Conservation (phyloP, 73 alveolate genomes). For the Paramecium biaurelia region DNA sequence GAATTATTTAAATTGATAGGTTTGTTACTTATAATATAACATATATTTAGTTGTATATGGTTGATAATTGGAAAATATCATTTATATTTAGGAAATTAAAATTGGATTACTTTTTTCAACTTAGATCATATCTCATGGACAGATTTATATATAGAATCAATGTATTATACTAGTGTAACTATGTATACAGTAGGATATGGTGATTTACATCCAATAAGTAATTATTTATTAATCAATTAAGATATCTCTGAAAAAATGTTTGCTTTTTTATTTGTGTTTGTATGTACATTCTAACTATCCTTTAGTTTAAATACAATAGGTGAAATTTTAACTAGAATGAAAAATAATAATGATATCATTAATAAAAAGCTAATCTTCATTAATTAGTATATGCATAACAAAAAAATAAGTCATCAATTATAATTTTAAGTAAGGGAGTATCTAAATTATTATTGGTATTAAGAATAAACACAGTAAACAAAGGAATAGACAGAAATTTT, state of each 20-base stretch:
- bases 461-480: conserved; percentile 24
- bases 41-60: conserved; percentile 49
- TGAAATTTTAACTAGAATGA: not conserved
- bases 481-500: conserved; percentile 15
- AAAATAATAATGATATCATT: not conserved
- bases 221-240: not conserved
- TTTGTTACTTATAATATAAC: not conserved
- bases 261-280: not conserved
- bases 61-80: conserved; percentile 13
- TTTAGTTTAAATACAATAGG: conserved; percentile 42
- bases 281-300: conserved; percentile 23
- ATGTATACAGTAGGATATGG: conserved; percentile 65
- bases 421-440: conserved; percentile 30
- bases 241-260: conserved; percentile 11
- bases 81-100: not conserved
- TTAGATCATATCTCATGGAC: not conserved
- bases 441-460: not conserved
- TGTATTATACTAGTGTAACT: conserved; percentile 55
- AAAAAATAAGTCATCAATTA: not conserved
- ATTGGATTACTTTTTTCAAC: not conserved
- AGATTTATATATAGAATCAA: conserved; percentile 40
- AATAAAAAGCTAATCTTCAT: not conserved
- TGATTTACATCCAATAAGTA: conserved; percentile 17
- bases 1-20: conserved; percentile 23
- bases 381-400: conserved; percentile 11